Evolutionary conservation across 2,329 filamentous ascomycete genomes (phyloP), one percentile per base, ranked within the genome.

Genomic region (Neofusicoccum sp.): DNA sequence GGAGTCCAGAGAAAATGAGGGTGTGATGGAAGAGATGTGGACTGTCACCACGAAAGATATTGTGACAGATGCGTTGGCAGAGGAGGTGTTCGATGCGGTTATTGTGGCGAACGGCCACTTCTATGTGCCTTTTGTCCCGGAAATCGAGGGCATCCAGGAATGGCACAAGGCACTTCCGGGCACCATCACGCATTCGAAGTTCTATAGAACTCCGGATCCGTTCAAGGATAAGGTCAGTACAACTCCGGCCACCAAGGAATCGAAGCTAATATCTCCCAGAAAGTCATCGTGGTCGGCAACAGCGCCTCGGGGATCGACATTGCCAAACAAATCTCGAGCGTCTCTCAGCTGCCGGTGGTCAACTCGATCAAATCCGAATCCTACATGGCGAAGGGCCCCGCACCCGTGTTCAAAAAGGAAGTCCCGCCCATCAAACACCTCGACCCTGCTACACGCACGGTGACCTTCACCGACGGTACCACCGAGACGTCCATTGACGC

Each of bases 221-320:
- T 96, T 88, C 68, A 70, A 71, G 1, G 81, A 78, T 58, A 89
- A 79, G 63, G 66, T 67, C 43, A 9, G 62, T 36, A 6, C 6
- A 5, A 28, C 16, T 12, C 14, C 14, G 2, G 3, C 48, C 24
- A 30, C 7, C n/a, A 24, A 12, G 14, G 2, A 6, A 24, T 12
- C 8, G 5, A 30, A 6, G 43, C 40, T 60, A 41, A 60, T 2
- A 33, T 26, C 9, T 0, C 12, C 5, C 12, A 89, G 72, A 96
- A 90, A 73, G 89, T 95, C 9, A 74, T 97, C 4, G 82, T 97
- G 0, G 86, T 97, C 0, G 93, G 93, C 8, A 95, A 91, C 68
- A 89, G 89, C 0, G 89, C 92, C 0, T 96, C 91, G 0, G 93
- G 91, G 0, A 76, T 91, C 14, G 93, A 98, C 69, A 91, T 98